Percentiles rank a stretch among this genome's conserved stretches.
phyloP scores from a whole-genome alignment of 2,329 filamentous ascomycete species.

The Pseudomassariella vexata region DNA sequence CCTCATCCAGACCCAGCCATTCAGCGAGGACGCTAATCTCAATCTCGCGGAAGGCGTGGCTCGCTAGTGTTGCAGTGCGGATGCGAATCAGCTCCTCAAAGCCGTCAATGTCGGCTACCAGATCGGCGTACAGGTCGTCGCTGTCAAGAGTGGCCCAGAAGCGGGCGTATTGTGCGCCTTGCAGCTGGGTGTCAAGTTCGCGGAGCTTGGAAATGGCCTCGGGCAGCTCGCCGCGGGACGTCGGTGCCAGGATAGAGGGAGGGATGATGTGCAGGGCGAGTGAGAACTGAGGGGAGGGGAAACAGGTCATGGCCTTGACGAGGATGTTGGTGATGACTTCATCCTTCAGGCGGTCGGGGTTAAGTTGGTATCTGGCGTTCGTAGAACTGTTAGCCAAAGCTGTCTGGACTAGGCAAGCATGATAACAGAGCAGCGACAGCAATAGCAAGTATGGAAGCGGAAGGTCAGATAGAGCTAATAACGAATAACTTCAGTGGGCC shows the following conservation, averaged over 20 bases:
- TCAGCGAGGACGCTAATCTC: slow-evolving; percentile 62
- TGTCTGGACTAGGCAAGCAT: slow-evolving; percentile 3
- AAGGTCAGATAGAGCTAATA: slow-evolving; percentile 72
- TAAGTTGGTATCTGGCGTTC: slow-evolving; percentile 85
- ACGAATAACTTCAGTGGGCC: slow-evolving; percentile 59
- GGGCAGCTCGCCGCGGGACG: slow-evolving; percentile 62
- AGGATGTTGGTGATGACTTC: slow-evolving; percentile 99
- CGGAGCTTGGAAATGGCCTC: slow-evolving; percentile 90
- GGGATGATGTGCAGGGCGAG: slow-evolving; percentile 92
- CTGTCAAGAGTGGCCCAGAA: slow-evolving; percentile 94
- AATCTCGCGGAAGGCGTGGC: slow-evolving; percentile 72
- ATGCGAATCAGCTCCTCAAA: slow-evolving; percentile 94
- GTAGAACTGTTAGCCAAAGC: slow-evolving; percentile 1
- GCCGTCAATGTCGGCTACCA: slow-evolving; percentile 87
- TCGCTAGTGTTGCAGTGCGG: slow-evolving; percentile 81
- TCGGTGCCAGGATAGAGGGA: slow-evolving; percentile 66
- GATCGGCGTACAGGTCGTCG: slow-evolving; percentile 91
- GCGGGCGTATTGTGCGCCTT: slow-evolving; percentile 79
- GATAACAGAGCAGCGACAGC: not conserved
- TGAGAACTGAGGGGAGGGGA: slow-evolving; percentile 92
- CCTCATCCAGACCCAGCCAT: slow-evolving; percentile 68
- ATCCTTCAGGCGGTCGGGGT: slow-evolving; percentile 94
- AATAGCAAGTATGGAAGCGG: slow-evolving; percentile 9
- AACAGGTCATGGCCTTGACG: slow-evolving; percentile 95
- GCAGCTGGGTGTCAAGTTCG: slow-evolving; percentile 78